Evolutionary conservation across 2,329 filamentous ascomycete species (phyloP), one percentile per base, ranked within the genome.

Genomic region (Penicillium hordei): DNA sequence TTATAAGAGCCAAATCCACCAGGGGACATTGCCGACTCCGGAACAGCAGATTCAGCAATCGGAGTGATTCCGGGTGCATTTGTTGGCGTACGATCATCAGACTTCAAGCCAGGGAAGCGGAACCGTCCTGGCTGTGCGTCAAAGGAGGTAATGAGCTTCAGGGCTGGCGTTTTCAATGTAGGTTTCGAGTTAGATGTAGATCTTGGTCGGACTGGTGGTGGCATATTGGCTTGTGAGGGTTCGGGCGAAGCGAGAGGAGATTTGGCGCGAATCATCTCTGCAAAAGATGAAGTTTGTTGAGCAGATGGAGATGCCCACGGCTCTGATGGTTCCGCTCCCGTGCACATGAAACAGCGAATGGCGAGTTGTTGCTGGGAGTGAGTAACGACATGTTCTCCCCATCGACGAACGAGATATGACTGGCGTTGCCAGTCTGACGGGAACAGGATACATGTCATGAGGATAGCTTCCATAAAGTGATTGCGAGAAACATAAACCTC

Each of bases 401-500:
- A 99, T 79, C 94, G 93, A 66, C 91, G 87, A 61, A 97, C 86
- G 48, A 99, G 85, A 67, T 90, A 89, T 13, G 89, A 88, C 73
- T 96, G 92, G 33, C 93, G 86, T 68, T 94, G 89, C 94, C 94
- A 99, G 59, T 97, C 93, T 0, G 83, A 79, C 0, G 93, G 92
- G 67, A 89, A 91, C 27, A 89, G 84, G 13, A 97, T 81, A 68
- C 91, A 95, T 0, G 92, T 90, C 63, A 99, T 82, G 15, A 99
- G 84, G 33, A 97, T 82, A 2, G 94, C 93, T 76, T 99, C 94
- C 88, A 99, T 90, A 72, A 89, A 96, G 68, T 88, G 88, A 73
- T 89, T 91, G 63, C 94, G 91, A 12, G 93, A 96, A 33, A 96
- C 86, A 68, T 99, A 99, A 31, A 97, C 89, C 74, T 99, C 94